Evolutionary conservation across 108 stramenopile genomes (phyloP), one percentile per base, ranked within the genome.

Genomic region (Discostella stelligeroides): DNA sequence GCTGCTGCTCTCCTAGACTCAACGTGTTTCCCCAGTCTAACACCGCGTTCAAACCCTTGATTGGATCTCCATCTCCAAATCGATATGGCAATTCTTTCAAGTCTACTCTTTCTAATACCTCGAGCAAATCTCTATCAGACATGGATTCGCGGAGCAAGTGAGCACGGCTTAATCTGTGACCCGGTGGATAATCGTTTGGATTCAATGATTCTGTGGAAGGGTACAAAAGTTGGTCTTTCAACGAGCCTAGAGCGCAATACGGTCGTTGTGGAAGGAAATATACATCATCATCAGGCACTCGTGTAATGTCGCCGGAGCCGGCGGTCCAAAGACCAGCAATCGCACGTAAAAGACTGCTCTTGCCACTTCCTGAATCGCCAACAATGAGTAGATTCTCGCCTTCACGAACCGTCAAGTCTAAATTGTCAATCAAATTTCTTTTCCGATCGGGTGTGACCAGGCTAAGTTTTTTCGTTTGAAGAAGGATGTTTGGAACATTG

Each of bases 251-350:
- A 18, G 95, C 82, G 66, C 95, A 96, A 76, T 97, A 98, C 2
- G 98, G 98, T 29, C 92, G 80, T 70, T 98, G 98, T 0, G 98
- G 98, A 10, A 98, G 73, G 71, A 98, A 98, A 57, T 97, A 94
- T 15, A 95, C 89, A 48, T 84, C 79, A 47, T 84, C 83, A 18
- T 85, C 80, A 6, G 79, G 49, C 7, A 96, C 94, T 21, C 92
- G 88, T 0, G 42, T 54, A 47, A 98, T 92, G 18, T 63, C 46
- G 1, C 98, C 98, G 9, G 79, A 59, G n/a, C 96, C 98, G 24
- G 70, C 53, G 6, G 85, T 92, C 95, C 95, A 97, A 2, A 98
- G 87, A 1, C 98, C 98, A 21, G 96, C 95, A 69, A 98, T 89
- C 0, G 90, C 94, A 24, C 98, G 83, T 8, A 98, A 68, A 38